phyloP scores from a whole-genome alignment of 805 yeast species.

The Starmerella roubikii region DNA sequence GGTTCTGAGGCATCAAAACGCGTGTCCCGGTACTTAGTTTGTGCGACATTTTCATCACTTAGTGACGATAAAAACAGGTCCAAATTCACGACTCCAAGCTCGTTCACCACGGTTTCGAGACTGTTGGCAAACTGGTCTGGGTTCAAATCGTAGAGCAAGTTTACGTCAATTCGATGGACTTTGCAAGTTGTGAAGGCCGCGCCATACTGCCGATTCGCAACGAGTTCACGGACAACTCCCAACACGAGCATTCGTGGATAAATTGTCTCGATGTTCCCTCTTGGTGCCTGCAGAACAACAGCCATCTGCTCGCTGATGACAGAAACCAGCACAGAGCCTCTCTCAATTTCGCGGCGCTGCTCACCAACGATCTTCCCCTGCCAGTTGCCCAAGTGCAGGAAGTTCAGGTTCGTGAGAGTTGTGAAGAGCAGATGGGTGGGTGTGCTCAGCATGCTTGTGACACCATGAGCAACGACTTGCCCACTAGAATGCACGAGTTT shows the following conservation, averaged over 20 bases:
- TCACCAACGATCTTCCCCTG: constrained; percentile 43
- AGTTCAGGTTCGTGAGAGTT: constrained; percentile 70
- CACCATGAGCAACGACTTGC: constrained; percentile 38
- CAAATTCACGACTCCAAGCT: constrained; percentile 59
- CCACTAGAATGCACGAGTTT: constrained; percentile 35
- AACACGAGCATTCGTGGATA: constrained; percentile 87
- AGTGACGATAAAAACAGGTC: constrained; percentile 80
- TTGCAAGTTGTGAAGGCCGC: constrained; percentile 78
- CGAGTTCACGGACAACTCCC: constrained; percentile 61
- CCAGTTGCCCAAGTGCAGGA: constrained; percentile 44
- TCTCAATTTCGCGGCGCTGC: constrained; percentile 74
- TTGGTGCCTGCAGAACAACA: constrained; percentile 80
- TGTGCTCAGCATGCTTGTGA: constrained; percentile 66
- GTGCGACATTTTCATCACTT: constrained; percentile 71
- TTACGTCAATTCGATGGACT: constrained; percentile 81
- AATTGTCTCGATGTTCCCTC: constrained; percentile 92
- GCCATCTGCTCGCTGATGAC: constrained; percentile 71
- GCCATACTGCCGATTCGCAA: constrained; percentile 42
- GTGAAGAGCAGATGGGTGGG: constrained; percentile 60
- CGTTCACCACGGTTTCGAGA: constrained; percentile 52
- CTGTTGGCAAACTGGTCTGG: constrained; percentile 55
- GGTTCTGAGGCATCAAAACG: background rate
- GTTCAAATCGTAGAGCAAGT: constrained; percentile 75
- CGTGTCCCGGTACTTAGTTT: constrained; percentile 74
- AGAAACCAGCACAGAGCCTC: constrained; percentile 77